A percentile compares a stretch with the other conserved stretches of the same genome.
These are phyloP conservation scores for Chalciporus piperatus DNA, from an alignment of 768 basidiomycete genomes.

Conservation along the genomic window DNA sequence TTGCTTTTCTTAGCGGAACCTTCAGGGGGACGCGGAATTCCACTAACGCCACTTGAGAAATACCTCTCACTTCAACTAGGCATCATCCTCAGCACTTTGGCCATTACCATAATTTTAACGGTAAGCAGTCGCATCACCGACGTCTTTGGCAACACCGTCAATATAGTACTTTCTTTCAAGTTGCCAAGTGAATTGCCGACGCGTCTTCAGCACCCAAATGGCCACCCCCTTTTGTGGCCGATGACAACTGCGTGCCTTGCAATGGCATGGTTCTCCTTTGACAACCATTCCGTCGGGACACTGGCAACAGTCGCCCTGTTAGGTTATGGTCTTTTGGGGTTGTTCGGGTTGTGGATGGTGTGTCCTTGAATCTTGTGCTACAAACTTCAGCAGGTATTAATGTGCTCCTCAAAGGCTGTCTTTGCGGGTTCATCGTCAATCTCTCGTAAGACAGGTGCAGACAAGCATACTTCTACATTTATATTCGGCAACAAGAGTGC, in stretches of 20 bases:
- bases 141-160: conserved; percentile 1
- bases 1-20: conserved; percentile 65
- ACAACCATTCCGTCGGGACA: conserved; percentile 53
- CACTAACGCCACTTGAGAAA: conserved; percentile 63
- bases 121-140: conserved; percentile 34
- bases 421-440: conserved; percentile 55
- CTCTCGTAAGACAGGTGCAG: conserved; percentile 75
- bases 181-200: conserved; percentile 42
- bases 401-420: conserved; percentile 42
- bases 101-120: conserved; percentile 56
- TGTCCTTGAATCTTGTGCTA: conserved; percentile 27
- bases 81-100: conserved; percentile 54
- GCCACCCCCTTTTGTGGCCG: conserved; percentile 65
- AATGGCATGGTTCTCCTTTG: conserved; percentile 66
- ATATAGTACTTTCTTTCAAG: conserved; percentile 24
- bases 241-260: conserved; percentile 51
- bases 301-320: conserved; percentile 52
- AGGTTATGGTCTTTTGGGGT: conserved; percentile 48
- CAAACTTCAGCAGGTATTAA: conserved; percentile 16
- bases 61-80: conserved; percentile 70
- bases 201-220: conserved; percentile 26
- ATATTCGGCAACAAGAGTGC: conserved; percentile 73
- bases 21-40: conserved; percentile 33
- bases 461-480: conserved; percentile 78
- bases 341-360: conserved; percentile 75